Base-by-base conservation (phyloP, 257 asterid genomes). In the Apocynum venetum region DNA sequence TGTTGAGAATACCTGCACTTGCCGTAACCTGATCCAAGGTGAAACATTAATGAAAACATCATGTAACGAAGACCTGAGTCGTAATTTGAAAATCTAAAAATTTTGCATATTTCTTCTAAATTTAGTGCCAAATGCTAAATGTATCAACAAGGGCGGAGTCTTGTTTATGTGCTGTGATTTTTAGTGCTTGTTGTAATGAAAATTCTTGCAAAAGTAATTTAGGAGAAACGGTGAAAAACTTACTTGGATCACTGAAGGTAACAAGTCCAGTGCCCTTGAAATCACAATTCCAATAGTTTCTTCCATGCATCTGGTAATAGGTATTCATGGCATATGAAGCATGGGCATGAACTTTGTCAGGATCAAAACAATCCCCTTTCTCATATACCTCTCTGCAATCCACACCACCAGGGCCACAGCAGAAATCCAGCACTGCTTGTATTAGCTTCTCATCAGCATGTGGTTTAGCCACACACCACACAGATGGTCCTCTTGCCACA, bases 321-420 rank as follows among this genome's bases (percentile, higher is more conserved):
- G 84, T 74, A 74, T 86, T 81, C 89, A 86, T 86, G 41, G 43
- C 87, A 75, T 81, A 83, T 8, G 89, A 86, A 60, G 87, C 84
- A 57, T 83, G 87, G 60, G 80, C 84, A 11, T 79, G 55, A 31
- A 65, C 68, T 66, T 4, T 81, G 6, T 63, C 25, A 10, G 89
- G 89, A 17, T 65, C 49, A 61, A 64, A 86, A 49, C 89, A 86
- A 46, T 71, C 36, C 38, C 86, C 89, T 35, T 82, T 85, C 51
- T 38, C 77, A 38, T 83, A 76, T 51, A 83, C 81, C 35, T 72
- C 70, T 46, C 83, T 70, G 66, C 87, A 86, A 14, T 72, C 76
- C 7, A 36, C 61, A 12, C 63, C 76, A 51, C 83, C 85, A 17
- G 46, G n/a, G 20, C 44, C 52, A 13, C 88, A 84, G 6, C 83